Evolutionary conservation across 441 rosid genomes (phyloP).

Genomic region (Mallotus repandus): DNA sequence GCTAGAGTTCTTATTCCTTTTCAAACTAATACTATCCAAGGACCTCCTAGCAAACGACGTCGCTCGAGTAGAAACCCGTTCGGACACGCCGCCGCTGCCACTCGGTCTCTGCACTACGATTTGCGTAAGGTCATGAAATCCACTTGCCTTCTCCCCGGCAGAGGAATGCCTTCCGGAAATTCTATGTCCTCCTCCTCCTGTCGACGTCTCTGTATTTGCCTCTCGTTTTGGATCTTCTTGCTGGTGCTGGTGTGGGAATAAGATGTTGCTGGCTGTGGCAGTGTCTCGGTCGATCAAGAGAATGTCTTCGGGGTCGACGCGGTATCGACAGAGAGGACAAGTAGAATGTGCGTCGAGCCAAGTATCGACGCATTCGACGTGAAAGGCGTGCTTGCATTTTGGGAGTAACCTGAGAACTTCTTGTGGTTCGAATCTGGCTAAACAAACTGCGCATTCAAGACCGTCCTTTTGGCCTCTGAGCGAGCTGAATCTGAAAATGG

Average conservation of each 20-base stretch:
- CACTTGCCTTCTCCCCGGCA: constrained; percentile 51
- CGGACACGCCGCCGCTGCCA: neutral
- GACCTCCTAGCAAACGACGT: constrained; percentile 46
- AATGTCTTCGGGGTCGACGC: constrained; percentile 87
- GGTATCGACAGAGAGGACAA: constrained; percentile 87
- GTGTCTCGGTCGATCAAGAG: constrained; percentile 46
- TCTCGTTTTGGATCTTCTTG: too few relatives aligned
- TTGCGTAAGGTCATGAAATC: constrained; percentile 11
- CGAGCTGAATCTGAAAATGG: constrained; percentile 75
- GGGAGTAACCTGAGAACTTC: constrained; percentile 71
- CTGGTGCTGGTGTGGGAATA: neutral
- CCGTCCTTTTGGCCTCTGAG: constrained; percentile 71
- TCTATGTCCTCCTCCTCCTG: constrained; percentile 21
- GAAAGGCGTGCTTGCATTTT: constrained; percentile 90
- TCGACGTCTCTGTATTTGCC: too few relatives aligned
- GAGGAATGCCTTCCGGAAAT: constrained; percentile 80
- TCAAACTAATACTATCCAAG: constrained; percentile 38
- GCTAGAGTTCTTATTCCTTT: constrained; percentile 14
- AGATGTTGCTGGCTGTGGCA: neutral
- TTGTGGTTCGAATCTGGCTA: constrained; percentile 52
- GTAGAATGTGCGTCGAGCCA: constrained; percentile 98
- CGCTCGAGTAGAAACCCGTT: neutral
- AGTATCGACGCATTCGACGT: constrained; percentile 90
- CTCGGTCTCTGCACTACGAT: constrained; percentile 19
- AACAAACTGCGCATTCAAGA: constrained; percentile 82